These are phyloP conservation scores for Asterionellopsis glacialis DNA, from an alignment of 108 stramenopile genomes.

Conservation along the genomic window DNA sequence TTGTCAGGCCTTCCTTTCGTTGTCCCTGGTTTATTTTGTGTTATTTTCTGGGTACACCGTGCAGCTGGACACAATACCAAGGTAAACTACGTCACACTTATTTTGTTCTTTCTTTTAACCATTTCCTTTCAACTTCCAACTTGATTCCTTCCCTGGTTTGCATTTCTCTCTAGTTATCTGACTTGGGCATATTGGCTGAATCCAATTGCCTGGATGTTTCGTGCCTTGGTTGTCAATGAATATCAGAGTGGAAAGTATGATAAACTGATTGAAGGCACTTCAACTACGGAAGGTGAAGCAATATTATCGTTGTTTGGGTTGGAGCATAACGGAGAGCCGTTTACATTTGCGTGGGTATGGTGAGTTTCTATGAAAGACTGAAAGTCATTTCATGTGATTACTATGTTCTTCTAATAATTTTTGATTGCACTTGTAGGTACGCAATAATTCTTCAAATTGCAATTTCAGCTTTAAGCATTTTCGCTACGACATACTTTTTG, in stretches of 20 bases:
- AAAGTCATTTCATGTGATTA: neutral
- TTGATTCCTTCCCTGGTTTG: no score
- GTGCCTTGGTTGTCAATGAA: slow-evolving; percentile 52
- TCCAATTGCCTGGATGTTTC: slow-evolving; percentile 50
- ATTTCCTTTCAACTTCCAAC: no score
- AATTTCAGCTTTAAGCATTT: slow-evolving; percentile 6
- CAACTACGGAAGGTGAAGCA: slow-evolving; percentile 42
- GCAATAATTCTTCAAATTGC: slow-evolving; percentile 3
- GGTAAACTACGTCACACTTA: neutral
- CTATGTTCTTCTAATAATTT: no score
- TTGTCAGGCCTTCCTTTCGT: slow-evolving; percentile 47
- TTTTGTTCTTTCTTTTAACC: no score
- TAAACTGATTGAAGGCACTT: slow-evolving; percentile 12
- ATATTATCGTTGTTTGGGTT: slow-evolving; percentile 43
- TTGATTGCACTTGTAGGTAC: slow-evolving; percentile 3
- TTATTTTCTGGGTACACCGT: slow-evolving; percentile 66
- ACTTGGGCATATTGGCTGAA: slow-evolving; percentile 71
- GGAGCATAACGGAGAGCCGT: slow-evolving; percentile 21
- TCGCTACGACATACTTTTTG: slow-evolving; percentile 5
- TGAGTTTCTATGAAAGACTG: neutral
- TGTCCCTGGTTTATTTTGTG: slow-evolving; percentile 40
- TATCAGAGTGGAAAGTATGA: slow-evolving; percentile 52
- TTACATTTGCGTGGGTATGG: slow-evolving; percentile 18
- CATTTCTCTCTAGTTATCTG: slow-evolving; percentile 20
- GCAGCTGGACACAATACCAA: slow-evolving; percentile 40